phyloP scores from a whole-genome alignment of 306 rosid genomes.

The Cucumis hystrix region DNA sequence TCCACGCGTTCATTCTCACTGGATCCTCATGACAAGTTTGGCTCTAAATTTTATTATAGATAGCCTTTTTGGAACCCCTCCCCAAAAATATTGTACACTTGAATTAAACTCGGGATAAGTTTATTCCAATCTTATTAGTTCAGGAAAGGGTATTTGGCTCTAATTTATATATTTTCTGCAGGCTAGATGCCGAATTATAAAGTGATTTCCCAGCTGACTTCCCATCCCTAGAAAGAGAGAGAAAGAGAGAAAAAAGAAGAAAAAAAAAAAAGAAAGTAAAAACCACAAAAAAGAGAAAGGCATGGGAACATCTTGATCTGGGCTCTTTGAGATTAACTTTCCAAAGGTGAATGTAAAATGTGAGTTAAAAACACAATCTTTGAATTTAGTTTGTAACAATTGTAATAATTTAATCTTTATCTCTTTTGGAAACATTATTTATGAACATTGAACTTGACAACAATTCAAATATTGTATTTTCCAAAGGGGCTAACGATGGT shows the following conservation, averaged over 20 bases:
- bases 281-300: background rate
- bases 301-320: background rate
- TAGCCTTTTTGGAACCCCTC: background rate
- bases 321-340: background rate
- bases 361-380: too few species aligned
- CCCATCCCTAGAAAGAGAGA: background rate
- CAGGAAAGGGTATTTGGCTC: background rate
- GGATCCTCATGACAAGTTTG: constrained; percentile 51
- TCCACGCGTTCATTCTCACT: constrained; percentile 83
- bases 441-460: too few species aligned
- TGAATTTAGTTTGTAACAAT: too few species aligned
- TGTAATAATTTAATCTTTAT: too few species aligned
- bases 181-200: background rate
- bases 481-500: too few species aligned
- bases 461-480: too few species aligned
- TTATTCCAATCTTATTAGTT: background rate
- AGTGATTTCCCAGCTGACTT: background rate
- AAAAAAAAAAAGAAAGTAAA: background rate
- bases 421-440: too few species aligned
- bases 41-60: background rate
- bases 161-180: background rate
- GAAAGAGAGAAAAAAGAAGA: too few species aligned
- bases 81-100: constrained; percentile 5
- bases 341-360: background rate
- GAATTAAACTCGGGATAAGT: background rate